A percentile compares a stretch with the other conserved stretches of the same genome.
Evolutionary conservation across 768 basidiomycete species (phyloP).

Genomic region (Lactarius trivialis): DNA sequence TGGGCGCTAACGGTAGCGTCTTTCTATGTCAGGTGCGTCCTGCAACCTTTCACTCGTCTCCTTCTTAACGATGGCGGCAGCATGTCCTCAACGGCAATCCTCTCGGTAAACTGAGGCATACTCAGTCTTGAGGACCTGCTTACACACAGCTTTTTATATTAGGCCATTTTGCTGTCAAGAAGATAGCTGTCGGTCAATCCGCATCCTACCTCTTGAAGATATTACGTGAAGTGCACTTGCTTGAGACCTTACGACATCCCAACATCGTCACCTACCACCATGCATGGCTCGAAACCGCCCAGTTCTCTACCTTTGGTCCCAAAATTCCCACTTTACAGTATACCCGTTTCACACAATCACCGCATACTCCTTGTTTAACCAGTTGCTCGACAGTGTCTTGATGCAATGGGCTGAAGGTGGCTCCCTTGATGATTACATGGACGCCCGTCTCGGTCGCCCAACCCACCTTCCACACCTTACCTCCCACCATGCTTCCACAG

Average conservation of each 20-base stretch:
- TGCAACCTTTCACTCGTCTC: not conserved
- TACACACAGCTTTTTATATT: constrained; percentile 10
- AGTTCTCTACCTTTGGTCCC: constrained; percentile 86
- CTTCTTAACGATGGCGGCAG: constrained; percentile 30
- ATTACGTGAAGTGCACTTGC: constrained; percentile 76
- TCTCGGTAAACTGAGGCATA: constrained; percentile 46
- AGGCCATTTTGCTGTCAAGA: constrained; percentile 93
- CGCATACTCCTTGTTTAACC: not conserved
- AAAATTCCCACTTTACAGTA: constrained; percentile 84
- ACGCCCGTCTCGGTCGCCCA: constrained; percentile 61
- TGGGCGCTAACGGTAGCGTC: constrained; percentile 93
- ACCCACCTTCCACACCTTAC: constrained; percentile 23
- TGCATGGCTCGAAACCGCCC: constrained; percentile 82
- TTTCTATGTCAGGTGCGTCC: constrained; percentile 74
- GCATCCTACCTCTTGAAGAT: constrained; percentile 80
- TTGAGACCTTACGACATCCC: constrained; percentile 82
- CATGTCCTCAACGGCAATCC: constrained; percentile 85
- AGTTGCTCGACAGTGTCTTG: constrained; percentile 47
- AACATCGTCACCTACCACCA: constrained; percentile 97
- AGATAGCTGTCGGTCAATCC: constrained; percentile 90
- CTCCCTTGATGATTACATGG: constrained; percentile 81
- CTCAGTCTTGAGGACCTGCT: constrained; percentile 5
- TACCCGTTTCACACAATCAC: constrained; percentile 27
- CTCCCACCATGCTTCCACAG: constrained; percentile 42
- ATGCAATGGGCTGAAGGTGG: constrained; percentile 96